Conservation (phyloP, 75 land plant genomes). For the Isoetes taiwanensis region DNA sequence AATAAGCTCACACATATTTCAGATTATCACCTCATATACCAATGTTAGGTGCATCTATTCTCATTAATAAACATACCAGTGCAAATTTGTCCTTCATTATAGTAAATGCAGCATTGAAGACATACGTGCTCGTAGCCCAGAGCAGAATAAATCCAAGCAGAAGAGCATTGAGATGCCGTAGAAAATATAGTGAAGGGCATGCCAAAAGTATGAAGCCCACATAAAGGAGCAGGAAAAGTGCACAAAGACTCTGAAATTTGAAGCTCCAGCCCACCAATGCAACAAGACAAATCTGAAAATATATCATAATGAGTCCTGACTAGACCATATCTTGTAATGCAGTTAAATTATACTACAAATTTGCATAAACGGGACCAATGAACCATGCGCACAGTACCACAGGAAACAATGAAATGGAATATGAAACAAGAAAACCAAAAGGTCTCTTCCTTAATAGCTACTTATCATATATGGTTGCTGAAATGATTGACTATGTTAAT, state of each 20-base stretch:
- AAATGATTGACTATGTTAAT: too few relatives aligned
- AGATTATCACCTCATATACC: too few relatives aligned
- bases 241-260: constrained; percentile 73
- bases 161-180: constrained; percentile 65
- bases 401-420: too few relatives aligned
- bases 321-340: background rate
- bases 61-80: constrained; percentile 32
- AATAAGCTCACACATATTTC: too few relatives aligned
- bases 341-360: too few relatives aligned
- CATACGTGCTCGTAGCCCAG: constrained; percentile 85
- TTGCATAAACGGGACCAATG: background rate
- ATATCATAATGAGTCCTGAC: background rate
- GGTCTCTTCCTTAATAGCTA: too few relatives aligned
- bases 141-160: constrained; percentile 82
- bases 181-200: constrained; percentile 53
- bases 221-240: constrained; percentile 74
- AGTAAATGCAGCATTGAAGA: constrained; percentile 74
- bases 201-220: constrained; percentile 66
- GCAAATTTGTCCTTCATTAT: constrained; percentile 36
- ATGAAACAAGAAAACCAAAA: too few relatives aligned
- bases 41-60: background rate
- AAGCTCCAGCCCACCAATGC: constrained; percentile 92
- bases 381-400: background rate
- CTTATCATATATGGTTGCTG: too few relatives aligned
- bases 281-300: constrained; percentile 57